A percentile compares a stretch with the other conserved stretches of the same genome.
These are phyloP conservation scores for Dactylellina sp. DNA, from an alignment of 2,329 filamentous ascomycete species.

Conservation along the genomic window DNA sequence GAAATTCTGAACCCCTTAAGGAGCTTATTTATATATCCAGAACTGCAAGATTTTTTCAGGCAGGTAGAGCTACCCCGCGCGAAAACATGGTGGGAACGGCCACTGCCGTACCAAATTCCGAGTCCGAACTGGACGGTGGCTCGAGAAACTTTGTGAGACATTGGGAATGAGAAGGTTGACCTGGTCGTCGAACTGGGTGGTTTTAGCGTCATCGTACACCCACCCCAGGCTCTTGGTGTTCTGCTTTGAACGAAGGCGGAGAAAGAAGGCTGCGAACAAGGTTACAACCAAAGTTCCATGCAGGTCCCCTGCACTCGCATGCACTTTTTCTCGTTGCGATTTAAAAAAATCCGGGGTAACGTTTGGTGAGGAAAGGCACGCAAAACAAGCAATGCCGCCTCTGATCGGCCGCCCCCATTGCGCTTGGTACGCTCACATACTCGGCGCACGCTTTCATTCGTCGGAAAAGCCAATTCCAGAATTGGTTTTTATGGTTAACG, in stretches of 20 bases:
- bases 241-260: constrained; percentile 20
- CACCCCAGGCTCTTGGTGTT: background rate
- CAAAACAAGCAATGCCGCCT: constrained; percentile 24
- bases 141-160: constrained; percentile 40
- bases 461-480: constrained; percentile 15
- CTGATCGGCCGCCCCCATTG: constrained; percentile 4
- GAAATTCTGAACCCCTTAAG: background rate
- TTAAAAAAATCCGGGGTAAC: constrained; percentile 44
- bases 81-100: constrained; percentile 19
- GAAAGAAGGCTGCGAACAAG: constrained; percentile 24
- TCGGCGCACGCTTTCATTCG: constrained; percentile 22
- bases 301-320: constrained; percentile 35
- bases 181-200: constrained; percentile 9
- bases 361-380: constrained; percentile 9
- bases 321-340: constrained; percentile 4
- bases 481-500: constrained; percentile 16
- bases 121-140: constrained; percentile 24
- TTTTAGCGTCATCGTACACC: constrained; percentile 29
- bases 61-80: constrained; percentile 20
- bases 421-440: constrained; percentile 12
- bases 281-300: constrained; percentile 23
- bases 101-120: constrained; percentile 23
- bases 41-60: constrained; percentile 21
- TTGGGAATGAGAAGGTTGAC: constrained; percentile 37
- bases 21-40: constrained; percentile 35